These are phyloP conservation scores for Sutorius australiensis DNA, from an alignment of 768 basidiomycete species.

Conservation along the genomic window DNA sequence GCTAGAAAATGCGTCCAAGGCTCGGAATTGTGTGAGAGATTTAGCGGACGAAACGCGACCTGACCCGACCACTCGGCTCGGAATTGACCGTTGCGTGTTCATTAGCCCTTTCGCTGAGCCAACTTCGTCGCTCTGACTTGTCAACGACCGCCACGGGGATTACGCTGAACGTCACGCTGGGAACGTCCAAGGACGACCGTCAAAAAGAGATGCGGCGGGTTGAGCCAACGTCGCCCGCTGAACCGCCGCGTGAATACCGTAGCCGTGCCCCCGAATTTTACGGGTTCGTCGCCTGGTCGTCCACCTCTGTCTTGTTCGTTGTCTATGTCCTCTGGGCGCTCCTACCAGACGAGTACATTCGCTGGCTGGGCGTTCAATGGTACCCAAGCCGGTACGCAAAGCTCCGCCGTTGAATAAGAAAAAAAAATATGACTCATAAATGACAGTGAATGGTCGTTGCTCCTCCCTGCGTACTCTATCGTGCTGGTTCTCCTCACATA, in stretches of 20 bases:
- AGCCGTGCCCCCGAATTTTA: slow-evolving; percentile 83
- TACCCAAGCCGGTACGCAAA: slow-evolving; percentile 74
- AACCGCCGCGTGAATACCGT: slow-evolving; percentile 42
- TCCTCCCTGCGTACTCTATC: slow-evolving; percentile 75
- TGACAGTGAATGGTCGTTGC: slow-evolving; percentile 80
- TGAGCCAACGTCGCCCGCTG: slow-evolving; percentile 41
- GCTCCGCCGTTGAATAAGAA: too few relatives aligned
- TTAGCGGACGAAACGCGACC: background rate
- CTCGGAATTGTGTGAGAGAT: background rate
- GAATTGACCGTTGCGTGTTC: background rate
- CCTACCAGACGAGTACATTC: slow-evolving; percentile 67
- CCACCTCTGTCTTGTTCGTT: slow-evolving; percentile 65
- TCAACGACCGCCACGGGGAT: slow-evolving; percentile 18
- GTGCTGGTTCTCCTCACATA: slow-evolving; percentile 72
- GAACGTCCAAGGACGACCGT: background rate
- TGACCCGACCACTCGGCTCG: slow-evolving; percentile 14
- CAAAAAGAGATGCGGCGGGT: slow-evolving; percentile 7
- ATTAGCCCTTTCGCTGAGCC: background rate
- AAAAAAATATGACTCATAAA: background rate
- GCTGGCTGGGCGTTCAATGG: slow-evolving; percentile 69
- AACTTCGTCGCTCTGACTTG: background rate
- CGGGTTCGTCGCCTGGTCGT: slow-evolving; percentile 85
- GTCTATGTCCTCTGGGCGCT: slow-evolving; percentile 79
- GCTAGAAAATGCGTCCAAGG: background rate
- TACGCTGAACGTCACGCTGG: slow-evolving; percentile 15